Percentiles rank a stretch among this genome's conserved stretches.
These are phyloP conservation scores for Juglanconis oblonga DNA, from an alignment of 2,329 filamentous ascomycete species.

Conservation along the genomic window DNA sequence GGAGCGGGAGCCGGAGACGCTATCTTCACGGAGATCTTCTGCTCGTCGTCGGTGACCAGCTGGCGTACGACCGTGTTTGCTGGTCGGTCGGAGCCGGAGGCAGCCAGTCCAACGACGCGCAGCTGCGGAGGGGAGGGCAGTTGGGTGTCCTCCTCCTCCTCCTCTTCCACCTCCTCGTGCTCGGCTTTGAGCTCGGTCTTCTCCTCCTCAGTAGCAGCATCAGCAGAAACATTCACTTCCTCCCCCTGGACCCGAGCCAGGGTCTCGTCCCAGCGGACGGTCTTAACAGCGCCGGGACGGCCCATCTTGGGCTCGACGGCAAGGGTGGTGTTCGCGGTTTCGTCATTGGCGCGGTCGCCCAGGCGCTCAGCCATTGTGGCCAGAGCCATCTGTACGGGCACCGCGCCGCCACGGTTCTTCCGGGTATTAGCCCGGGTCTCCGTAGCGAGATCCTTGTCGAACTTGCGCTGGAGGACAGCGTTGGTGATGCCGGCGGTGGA, in stretches of 20 bases:
- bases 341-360: background rate
- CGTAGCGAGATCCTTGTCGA: conserved; percentile 40
- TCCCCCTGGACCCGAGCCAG: conserved; percentile 28
- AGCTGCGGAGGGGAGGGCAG: background rate
- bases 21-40: background rate
- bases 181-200: background rate
- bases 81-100: background rate
- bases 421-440: conserved; percentile 42
- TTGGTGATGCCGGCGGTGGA: conserved; percentile 19
- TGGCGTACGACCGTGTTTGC: background rate
- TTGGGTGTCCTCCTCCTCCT: background rate
- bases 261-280: conserved; percentile 32
- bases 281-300: conserved; percentile 20
- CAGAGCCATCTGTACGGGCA: conserved; percentile 30
- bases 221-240: conserved; percentile 4
- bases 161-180: background rate
- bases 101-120: background rate
- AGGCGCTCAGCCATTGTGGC: conserved; percentile 12
- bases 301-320: background rate
- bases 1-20: conserved; percentile 2
- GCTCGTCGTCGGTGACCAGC: background rate
- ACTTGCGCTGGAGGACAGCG: conserved; percentile 26
- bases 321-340: background rate
- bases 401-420: conserved; percentile 40
- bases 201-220: background rate